These are phyloP conservation scores for Zopfia rhizophila DNA, from an alignment of 2,329 filamentous ascomycete genomes.

Conservation along the genomic window DNA sequence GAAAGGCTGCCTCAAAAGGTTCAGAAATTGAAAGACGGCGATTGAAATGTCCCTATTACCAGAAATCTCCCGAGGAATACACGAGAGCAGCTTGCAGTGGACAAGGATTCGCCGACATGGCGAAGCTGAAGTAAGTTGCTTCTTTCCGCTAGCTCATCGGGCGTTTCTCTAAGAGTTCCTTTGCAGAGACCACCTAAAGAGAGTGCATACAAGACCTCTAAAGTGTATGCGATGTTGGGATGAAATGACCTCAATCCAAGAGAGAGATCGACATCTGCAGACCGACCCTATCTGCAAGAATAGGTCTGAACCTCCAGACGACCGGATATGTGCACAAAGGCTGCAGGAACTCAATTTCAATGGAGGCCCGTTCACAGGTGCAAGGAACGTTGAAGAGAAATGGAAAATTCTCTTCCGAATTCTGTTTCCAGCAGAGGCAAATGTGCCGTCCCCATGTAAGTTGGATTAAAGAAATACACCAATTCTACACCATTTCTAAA, in stretches of 20 bases:
- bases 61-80: constrained; percentile 8
- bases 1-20: too few species aligned
- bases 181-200: constrained; percentile 14
- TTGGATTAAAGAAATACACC: too few species aligned
- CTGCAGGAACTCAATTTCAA: constrained; percentile 7
- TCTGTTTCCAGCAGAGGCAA: constrained; percentile 5
- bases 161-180: neutral
- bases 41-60: constrained; percentile 16
- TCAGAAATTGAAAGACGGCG: too few species aligned
- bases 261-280: neutral
- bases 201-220: constrained; percentile 8
- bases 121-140: constrained; percentile 13
- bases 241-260: constrained; percentile 1
- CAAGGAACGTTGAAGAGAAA: constrained; percentile 5
- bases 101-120: constrained; percentile 17
- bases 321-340: neutral
- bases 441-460: constrained; percentile 6
- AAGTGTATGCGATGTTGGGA: constrained; percentile 4
- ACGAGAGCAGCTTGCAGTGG: constrained; percentile 11
- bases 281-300: neutral
- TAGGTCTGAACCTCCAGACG: neutral
- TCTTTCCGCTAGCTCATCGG: neutral
- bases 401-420: constrained; percentile 1
- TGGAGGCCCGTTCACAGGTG: neutral
- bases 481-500: too few species aligned